Base-by-base conservation (phyloP, 2,329 filamentous ascomycete genomes). In the Raffaelea ambrosiae region DNA sequence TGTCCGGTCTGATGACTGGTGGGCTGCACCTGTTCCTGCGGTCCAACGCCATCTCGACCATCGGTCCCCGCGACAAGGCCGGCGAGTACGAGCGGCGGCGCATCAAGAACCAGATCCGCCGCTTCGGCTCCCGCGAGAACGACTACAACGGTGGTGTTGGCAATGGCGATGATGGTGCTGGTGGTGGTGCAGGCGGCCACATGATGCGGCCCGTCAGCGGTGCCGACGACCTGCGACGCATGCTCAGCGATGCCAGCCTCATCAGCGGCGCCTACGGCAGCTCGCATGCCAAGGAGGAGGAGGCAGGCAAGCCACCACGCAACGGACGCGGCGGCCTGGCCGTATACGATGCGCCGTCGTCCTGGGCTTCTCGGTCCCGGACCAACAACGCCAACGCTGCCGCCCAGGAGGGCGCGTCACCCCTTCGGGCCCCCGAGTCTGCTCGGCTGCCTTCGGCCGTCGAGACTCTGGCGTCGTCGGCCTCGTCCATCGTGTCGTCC, bases 1-100 rank as follows among this genome's bases (percentile, higher is more conserved):
- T 84, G 2, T 81, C 81, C 0, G 83, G 83, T 3, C 64, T 86
- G 16, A 71, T 81, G 59, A 81, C 77, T 16, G 79, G 81, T 4
- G 74, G 80, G 16, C 69, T 86, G 21, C 82, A 86, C 55, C 66
- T 86, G 9, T 83, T 85, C 55, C 69, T 87, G 44, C 76, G 83
- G 53, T 79, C 81, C 3, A 83, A 79, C 53, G 77, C 73, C 14
- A 69, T 74, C 13, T 71, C 74, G 13, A 76, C 76, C 22, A 77
- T 81, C 44, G 72, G 63, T 48, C 66, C 68, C 55, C 66, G 68
- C 43, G 66, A 70, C 62, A 70, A 70, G 63, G 55, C 58, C 19
- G 65, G 60, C 55, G 73, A 72, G 59, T 70, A 67, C 54, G 71
- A 69, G 57, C 69, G 62, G 57, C 72, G 66, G 47, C 63, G 65